These are phyloP conservation scores for Domatiomyces globalis DNA, from an alignment of 2,329 filamentous ascomycete genomes.

Conservation along the genomic window DNA sequence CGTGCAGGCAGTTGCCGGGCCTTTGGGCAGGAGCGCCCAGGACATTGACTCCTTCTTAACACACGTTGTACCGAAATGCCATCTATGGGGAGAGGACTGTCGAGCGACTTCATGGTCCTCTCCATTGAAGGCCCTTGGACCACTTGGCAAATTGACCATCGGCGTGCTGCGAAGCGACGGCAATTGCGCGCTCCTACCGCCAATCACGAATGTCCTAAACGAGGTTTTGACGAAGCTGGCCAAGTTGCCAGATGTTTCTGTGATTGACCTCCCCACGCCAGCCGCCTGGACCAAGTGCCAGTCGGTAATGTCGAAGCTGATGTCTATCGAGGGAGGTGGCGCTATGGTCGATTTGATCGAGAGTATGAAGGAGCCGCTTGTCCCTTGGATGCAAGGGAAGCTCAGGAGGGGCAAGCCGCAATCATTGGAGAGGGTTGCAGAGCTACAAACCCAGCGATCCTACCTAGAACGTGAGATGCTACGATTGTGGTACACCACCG, in stretches of 20 bases:
- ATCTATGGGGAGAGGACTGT: conserved; percentile 38
- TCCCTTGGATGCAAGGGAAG: conserved; percentile 43
- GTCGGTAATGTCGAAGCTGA: conserved; percentile 42
- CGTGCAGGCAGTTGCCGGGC: conserved; percentile 35
- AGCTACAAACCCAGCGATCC: conserved; percentile 39
- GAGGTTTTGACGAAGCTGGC: conserved; percentile 26
- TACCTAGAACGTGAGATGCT: conserved; percentile 41
- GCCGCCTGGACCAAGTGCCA: conserved; percentile 41
- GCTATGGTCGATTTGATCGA: conserved; percentile 45
- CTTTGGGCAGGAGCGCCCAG: conserved; percentile 26
- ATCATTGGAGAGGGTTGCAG: conserved; percentile 34
- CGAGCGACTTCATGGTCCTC: conserved; percentile 29
- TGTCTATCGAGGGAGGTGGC: conserved; percentile 44
- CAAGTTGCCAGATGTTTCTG: conserved; percentile 33
- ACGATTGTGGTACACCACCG: conserved; percentile 38
- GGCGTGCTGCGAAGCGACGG: conserved; percentile 30
- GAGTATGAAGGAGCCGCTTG: conserved; percentile 41
- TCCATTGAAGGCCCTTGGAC: conserved; percentile 13
- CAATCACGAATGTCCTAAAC: conserved; percentile 26
- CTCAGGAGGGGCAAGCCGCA: conserved; percentile 36
- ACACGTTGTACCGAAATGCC: conserved; percentile 37
- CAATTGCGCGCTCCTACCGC: conserved; percentile 27
- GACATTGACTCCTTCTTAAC: conserved; percentile 36
- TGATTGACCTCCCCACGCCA: conserved; percentile 44
- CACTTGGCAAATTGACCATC: conserved; percentile 24